Evolutionary conservation across 176 grass and related monocot genomes (phyloP).

Genomic region (Bonia amplexicaulis): DNA sequence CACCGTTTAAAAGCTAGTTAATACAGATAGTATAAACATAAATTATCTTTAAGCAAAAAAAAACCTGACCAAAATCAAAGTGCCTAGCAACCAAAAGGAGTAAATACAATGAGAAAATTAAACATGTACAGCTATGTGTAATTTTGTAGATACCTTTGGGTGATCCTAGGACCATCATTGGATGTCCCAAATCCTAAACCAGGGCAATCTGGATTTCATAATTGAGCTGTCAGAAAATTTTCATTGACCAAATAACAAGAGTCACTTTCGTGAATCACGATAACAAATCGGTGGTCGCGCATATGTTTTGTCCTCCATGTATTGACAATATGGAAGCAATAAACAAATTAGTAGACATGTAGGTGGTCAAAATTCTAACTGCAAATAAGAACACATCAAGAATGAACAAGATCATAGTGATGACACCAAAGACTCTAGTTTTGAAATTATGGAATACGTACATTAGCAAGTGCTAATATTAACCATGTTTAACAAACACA

Average conservation of each 20-base stretch:
- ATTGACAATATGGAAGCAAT: neutral
- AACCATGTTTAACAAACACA: too few species aligned
- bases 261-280: neutral
- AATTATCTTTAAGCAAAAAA: too few species aligned
- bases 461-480: too few species aligned
- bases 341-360: neutral
- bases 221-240: constrained; percentile 16
- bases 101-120: neutral
- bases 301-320: neutral
- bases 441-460: too few species aligned
- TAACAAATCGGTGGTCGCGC: neutral
- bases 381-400: neutral
- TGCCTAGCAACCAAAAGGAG: neutral
- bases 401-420: too few species aligned
- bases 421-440: too few species aligned
- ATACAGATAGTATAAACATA: too few species aligned
- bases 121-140: neutral
- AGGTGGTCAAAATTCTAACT: neutral
- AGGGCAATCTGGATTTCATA: constrained; percentile 59
- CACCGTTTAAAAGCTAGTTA: too few species aligned
- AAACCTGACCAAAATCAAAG: neutral
- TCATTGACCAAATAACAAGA: constrained; percentile 2
- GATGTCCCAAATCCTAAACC: constrained; percentile 58
- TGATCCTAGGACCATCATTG: constrained; percentile 52
- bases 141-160: constrained; percentile 55